Percentiles rank a stretch among this genome's conserved stretches.
These are phyloP conservation scores for Scheffersomyces parashehatae DNA, from an alignment of 1,139 yeast genomes.

Conservation along the genomic window DNA sequence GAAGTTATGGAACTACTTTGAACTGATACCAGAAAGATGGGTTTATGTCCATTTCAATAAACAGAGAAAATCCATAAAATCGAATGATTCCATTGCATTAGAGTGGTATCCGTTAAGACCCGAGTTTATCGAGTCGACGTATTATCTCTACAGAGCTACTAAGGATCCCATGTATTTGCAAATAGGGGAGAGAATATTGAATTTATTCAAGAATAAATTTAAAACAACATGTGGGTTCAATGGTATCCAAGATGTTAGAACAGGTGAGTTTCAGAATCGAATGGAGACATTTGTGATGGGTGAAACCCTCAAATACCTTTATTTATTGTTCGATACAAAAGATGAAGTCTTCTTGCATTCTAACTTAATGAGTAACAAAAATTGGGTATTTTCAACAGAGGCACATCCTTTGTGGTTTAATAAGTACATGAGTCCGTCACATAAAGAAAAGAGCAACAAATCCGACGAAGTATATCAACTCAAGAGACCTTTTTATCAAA, in stretches of 20 bases:
- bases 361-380: constrained; percentile 39
- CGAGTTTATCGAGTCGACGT: constrained; percentile 87
- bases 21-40: constrained; percentile 91
- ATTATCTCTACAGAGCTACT: constrained; percentile 81
- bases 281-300: constrained; percentile 92
- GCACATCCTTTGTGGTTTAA: constrained; percentile 86
- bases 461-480: constrained; percentile 5
- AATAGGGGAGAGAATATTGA: constrained; percentile 66
- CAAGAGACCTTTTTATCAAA: constrained; percentile 9
- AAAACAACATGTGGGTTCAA: constrained; percentile 75
- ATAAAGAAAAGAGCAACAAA: constrained; percentile 2
- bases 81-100: constrained; percentile 44
- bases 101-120: constrained; percentile 96
- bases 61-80: constrained; percentile 5
- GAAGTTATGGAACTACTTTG: constrained; percentile 80
- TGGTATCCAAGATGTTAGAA: constrained; percentile 70
- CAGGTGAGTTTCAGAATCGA: constrained; percentile 66
- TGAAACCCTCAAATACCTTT: constrained; percentile 84
- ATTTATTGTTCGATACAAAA: constrained; percentile 69
- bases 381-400: constrained; percentile 83
- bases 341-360: constrained; percentile 52
- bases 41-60: constrained; percentile 28
- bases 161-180: constrained; percentile 80
- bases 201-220: constrained; percentile 53
- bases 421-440: constrained; percentile 17